phyloP scores from a whole-genome alignment of 768 basidiomycete genomes.

The Phlegmacium glaucopus region DNA sequence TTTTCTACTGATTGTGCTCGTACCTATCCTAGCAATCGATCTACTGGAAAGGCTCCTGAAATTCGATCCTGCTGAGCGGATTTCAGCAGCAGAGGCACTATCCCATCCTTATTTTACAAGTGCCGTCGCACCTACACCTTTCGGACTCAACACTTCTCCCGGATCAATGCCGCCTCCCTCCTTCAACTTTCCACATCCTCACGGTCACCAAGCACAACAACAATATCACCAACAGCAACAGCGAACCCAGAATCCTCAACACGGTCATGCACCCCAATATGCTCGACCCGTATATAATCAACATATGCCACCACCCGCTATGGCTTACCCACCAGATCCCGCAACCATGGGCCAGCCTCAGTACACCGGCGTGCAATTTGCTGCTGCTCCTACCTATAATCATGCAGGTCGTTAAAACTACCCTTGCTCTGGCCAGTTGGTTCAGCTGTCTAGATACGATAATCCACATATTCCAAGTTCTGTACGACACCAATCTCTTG shows the following conservation, averaged over 20 bases:
- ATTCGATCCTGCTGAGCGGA: constrained; percentile 91
- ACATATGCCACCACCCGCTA: constrained; percentile 7
- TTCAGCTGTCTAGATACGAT: too few species aligned
- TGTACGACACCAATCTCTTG: neutral
- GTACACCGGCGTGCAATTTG: constrained; percentile 23
- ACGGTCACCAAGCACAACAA: constrained; percentile 49
- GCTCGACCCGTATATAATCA: constrained; percentile 18
- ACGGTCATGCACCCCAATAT: constrained; percentile 29
- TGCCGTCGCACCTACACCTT: constrained; percentile 38
- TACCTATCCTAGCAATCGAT: constrained; percentile 65
- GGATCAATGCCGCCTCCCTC: constrained; percentile 66
- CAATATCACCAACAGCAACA: constrained; percentile 39
- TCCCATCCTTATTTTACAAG: constrained; percentile 89
- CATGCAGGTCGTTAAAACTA: constrained; percentile 18
- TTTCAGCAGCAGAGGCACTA: constrained; percentile 89
- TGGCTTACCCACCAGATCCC: constrained; percentile 37
- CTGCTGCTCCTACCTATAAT: constrained; percentile 23
- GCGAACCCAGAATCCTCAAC: constrained; percentile 25
- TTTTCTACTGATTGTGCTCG: neutral
- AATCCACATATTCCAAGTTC: neutral
- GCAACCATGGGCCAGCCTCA: constrained; percentile 34
- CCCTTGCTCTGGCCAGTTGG: too few species aligned
- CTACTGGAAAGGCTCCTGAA: constrained; percentile 92
- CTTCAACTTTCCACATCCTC: constrained; percentile 68
- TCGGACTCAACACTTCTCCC: constrained; percentile 39